Evolutionary conservation across 208 protist genomes (phyloP).

Genomic region (Acanthamoeba healyi): DNA sequence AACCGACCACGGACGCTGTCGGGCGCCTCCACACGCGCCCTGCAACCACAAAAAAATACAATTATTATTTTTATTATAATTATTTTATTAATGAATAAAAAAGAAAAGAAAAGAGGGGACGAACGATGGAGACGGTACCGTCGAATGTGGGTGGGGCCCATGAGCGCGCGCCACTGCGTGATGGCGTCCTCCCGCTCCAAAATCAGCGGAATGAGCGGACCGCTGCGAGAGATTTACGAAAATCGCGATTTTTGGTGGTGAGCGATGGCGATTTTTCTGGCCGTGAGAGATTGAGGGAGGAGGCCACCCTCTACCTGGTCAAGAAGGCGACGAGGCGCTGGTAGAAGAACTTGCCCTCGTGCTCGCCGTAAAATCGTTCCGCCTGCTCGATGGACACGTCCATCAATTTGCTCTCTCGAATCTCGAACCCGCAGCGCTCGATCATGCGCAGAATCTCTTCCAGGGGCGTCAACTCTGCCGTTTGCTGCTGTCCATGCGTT

Average conservation of each 20-base stretch:
- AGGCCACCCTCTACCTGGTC: constrained; percentile 26
- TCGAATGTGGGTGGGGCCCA: constrained; percentile 65
- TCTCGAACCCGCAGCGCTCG: neutral
- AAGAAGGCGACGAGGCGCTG: constrained; percentile 67
- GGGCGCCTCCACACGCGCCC: constrained; percentile 10
- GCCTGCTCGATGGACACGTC: constrained; percentile 49
- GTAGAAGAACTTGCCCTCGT: constrained; percentile 67
- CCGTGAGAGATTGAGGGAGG: neutral
- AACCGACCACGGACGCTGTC: constrained; percentile 49
- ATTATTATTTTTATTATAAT: neutral
- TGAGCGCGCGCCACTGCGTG: constrained; percentile 48
- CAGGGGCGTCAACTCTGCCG: neutral
- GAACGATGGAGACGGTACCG: neutral
- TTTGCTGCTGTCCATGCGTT: no score
- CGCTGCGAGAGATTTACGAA: neutral
- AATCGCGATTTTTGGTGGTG: neutral
- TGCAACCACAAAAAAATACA: neutral
- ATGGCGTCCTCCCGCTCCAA: constrained; percentile 31
- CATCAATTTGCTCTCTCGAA: neutral
- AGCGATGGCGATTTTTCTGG: neutral
- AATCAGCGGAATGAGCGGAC: constrained; percentile 30
- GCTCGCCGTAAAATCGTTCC: constrained; percentile 52
- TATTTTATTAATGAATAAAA: neutral
- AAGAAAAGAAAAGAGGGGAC: neutral
- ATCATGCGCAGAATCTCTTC: constrained; percentile 28